phyloP scores from a whole-genome alignment of 495 filamentous ascomycete species.

The Pseudomonodictys pantanalensis region DNA sequence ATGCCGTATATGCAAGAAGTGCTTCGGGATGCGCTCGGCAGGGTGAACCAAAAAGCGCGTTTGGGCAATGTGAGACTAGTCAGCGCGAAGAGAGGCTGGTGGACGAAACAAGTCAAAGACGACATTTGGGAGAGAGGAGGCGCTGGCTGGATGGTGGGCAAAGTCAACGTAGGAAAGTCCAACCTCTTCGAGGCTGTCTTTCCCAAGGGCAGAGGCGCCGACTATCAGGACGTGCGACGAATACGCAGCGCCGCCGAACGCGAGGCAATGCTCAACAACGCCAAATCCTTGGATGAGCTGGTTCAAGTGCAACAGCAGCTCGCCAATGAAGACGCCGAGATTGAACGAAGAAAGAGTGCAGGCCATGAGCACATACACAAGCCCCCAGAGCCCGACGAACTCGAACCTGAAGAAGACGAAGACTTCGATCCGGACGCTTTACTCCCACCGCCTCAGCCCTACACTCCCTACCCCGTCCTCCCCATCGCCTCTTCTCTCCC shows the following conservation, averaged over 20 bases:
- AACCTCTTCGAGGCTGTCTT: slow-evolving; percentile 80
- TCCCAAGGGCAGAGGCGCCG: slow-evolving; percentile 67
- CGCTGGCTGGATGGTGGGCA: slow-evolving; percentile 96
- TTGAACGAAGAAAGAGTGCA: slow-evolving; percentile 26
- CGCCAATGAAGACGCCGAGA: slow-evolving; percentile 30
- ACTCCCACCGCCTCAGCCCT: slow-evolving; percentile 70
- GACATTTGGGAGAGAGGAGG: slow-evolving; percentile 76
- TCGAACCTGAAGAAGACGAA: slow-evolving; percentile 29
- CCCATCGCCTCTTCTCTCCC: slow-evolving; percentile 81
- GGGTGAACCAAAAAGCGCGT: slow-evolving; percentile 58
- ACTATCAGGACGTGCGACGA: slow-evolving; percentile 34
- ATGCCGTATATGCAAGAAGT: slow-evolving; percentile 77
- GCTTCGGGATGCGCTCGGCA: slow-evolving; percentile 68
- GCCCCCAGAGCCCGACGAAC: slow-evolving; percentile 38
- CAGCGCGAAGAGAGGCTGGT: slow-evolving; percentile 79
- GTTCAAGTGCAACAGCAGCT: slow-evolving; percentile 21
- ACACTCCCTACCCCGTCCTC: slow-evolving; percentile 72
- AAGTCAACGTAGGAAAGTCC: slow-evolving; percentile 95
- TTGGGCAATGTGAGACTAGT: slow-evolving; percentile 82
- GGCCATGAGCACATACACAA: slow-evolving; percentile 19
- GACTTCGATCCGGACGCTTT: slow-evolving; percentile 47
- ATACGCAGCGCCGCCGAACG: slow-evolving; percentile 32
- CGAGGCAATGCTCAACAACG: slow-evolving; percentile 11
- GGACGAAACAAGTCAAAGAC: slow-evolving; percentile 82
- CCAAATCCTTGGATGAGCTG: slow-evolving; percentile 21